phyloP scores from a whole-genome alignment of 2,329 filamentous ascomycete genomes.

The Cylindrodendrum hubeiense region DNA sequence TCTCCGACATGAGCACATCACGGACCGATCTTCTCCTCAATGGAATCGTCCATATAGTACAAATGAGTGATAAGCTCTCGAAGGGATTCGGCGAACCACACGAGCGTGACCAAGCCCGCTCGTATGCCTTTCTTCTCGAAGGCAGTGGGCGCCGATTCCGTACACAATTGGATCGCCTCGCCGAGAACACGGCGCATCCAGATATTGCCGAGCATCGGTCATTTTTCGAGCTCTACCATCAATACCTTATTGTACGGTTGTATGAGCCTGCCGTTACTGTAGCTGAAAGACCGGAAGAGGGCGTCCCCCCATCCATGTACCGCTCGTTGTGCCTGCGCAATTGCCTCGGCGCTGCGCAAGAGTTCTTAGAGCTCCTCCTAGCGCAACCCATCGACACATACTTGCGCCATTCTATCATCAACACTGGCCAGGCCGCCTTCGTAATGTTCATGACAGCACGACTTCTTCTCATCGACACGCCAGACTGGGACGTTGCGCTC shows the following conservation, averaged over 20 bases:
- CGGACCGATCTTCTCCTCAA: constrained; percentile 49
- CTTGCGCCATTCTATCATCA: constrained; percentile 36
- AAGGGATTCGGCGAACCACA: constrained; percentile 48
- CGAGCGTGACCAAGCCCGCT: constrained; percentile 41
- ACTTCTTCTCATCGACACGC: constrained; percentile 39
- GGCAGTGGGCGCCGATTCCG: constrained; percentile 49
- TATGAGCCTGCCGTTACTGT: constrained; percentile 55
- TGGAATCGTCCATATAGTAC: constrained; percentile 51
- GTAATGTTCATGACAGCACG: constrained; percentile 39
- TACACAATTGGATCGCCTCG: constrained; percentile 48
- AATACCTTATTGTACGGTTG: constrained; percentile 52
- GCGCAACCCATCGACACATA: constrained; percentile 42
- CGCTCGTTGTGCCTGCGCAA: constrained; percentile 50
- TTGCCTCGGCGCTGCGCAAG: constrained; percentile 50
- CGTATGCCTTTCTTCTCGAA: constrained; percentile 50
- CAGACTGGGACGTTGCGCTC: constrained; percentile 40
- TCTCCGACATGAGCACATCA: constrained; percentile 42
- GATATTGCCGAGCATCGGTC: constrained; percentile 14
- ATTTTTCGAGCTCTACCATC: constrained; percentile 48
- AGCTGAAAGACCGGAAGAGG: constrained; percentile 41
- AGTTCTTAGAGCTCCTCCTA: constrained; percentile 50
- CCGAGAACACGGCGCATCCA: constrained; percentile 42
- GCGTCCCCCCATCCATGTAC: constrained; percentile 42
- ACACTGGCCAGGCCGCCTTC: constrained; percentile 35
- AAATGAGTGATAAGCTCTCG: constrained; percentile 51